phyloP scores from a whole-genome alignment of 306 rosid species.

The Pueraria montana region DNA sequence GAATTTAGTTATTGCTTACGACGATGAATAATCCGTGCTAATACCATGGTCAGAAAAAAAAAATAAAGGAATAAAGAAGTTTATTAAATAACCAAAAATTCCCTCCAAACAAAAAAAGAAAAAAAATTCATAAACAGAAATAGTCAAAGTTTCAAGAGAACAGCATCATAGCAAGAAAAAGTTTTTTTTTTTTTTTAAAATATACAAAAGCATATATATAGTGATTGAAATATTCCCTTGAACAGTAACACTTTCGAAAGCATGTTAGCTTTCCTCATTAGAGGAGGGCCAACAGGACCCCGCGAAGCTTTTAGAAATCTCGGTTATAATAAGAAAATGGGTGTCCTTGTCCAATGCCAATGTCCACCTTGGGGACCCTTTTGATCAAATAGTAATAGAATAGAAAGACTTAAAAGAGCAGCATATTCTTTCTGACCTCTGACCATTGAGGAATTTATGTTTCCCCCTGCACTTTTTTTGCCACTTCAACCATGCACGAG shows the following conservation, averaged over 20 bases:
- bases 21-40: no score
- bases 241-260: constrained; percentile 51
- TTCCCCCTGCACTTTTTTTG: constrained; percentile 49
- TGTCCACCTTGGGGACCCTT: constrained; percentile 48
- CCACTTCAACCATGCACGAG: constrained; percentile 48
- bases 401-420: constrained; percentile 48
- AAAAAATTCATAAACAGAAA: neutral
- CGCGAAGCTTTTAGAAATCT: constrained; percentile 48
- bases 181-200: neutral
- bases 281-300: constrained; percentile 66
- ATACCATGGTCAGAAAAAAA: no score
- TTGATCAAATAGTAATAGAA: constrained; percentile 49
- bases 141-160: constrained; percentile 20
- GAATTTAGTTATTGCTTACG: no score
- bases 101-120: constrained; percentile 2
- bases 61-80: neutral
- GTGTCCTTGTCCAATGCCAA: constrained; percentile 61
- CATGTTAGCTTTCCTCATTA: constrained; percentile 60
- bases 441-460: constrained; percentile 50
- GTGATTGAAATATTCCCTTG: constrained; percentile 53
- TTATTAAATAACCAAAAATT: neutral
- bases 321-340: constrained; percentile 62
- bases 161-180: constrained; percentile 25
- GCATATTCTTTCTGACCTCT: constrained; percentile 52
- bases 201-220: constrained; percentile 4